These are phyloP conservation scores for Ophiostoma perfectum DNA, from an alignment of 2,329 filamentous ascomycete genomes.

Conservation along the genomic window DNA sequence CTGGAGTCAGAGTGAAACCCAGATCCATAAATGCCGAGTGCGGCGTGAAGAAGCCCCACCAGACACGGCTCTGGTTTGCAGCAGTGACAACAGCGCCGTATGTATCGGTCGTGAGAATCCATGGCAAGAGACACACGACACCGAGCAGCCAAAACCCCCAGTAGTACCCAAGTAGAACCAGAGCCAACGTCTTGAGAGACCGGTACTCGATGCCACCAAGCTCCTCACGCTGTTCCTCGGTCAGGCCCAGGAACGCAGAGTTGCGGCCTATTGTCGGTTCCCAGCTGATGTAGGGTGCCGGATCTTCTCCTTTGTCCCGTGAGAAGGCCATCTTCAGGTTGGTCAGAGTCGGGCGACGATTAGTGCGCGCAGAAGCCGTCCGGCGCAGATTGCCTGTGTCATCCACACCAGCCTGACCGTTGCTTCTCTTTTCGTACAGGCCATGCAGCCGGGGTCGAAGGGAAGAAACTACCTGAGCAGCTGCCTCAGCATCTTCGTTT, in stretches of 20 bases:
- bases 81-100: slow-evolving; percentile 62
- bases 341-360: slow-evolving; percentile 48
- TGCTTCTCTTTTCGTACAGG: slow-evolving; percentile 29
- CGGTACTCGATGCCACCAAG: slow-evolving; percentile 95
- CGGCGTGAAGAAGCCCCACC: slow-evolving; percentile 91
- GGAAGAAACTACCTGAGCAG: slow-evolving; percentile 37
- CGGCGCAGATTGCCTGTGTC: slow-evolving; percentile 26
- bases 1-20: slow-evolving; percentile 85
- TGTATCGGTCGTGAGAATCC: slow-evolving; percentile 60
- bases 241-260: slow-evolving; percentile 82
- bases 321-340: slow-evolving; percentile 54
- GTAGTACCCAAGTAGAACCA: slow-evolving; percentile 75
- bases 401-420: slow-evolving; percentile 2
- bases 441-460: slow-evolving; percentile 42
- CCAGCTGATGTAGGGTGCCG: slow-evolving; percentile 87
- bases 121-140: slow-evolving; percentile 68
- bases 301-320: slow-evolving; percentile 48
- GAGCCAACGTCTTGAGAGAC: slow-evolving; percentile 75
- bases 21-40: slow-evolving; percentile 90
- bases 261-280: slow-evolving; percentile 89
- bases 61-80: slow-evolving; percentile 60
- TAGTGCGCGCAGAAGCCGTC: slow-evolving; percentile 26
- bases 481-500: slow-evolving; percentile 40
- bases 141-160: slow-evolving; percentile 76
- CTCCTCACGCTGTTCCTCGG: slow-evolving; percentile 88